A percentile compares a stretch with the other conserved stretches of the same genome.
These are phyloP conservation scores for Stentor coeruleus DNA, from an alignment of 73 alveolate genomes.

Conservation along the genomic window DNA sequence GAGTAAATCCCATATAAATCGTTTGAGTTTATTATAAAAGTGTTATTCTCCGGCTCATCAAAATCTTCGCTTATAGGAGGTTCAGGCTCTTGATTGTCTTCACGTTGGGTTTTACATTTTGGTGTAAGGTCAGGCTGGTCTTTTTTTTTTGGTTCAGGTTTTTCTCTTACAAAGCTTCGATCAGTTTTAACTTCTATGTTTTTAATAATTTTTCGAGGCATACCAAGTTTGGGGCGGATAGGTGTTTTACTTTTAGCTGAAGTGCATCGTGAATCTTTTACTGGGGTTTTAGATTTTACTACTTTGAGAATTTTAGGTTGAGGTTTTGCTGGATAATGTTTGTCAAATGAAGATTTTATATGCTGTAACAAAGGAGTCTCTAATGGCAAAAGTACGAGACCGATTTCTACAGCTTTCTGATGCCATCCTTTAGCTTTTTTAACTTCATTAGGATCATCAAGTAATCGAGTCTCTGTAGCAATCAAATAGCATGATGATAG, in stretches of 20 bases:
- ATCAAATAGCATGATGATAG: constrained; percentile 81
- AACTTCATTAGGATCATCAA: constrained; percentile 47
- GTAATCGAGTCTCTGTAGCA: constrained; percentile 83
- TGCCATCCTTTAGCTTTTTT: constrained; percentile 76
- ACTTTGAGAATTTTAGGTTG: not conserved
- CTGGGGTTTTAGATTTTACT: not conserved
- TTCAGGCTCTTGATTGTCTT: not conserved
- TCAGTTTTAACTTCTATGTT: not conserved
- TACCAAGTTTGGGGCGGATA: not conserved
- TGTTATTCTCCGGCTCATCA: not conserved
- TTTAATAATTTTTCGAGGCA: not conserved
- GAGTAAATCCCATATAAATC: not conserved
- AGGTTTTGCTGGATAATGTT: constrained; percentile 9
- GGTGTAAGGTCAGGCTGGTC: not conserved
- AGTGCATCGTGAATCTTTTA: not conserved
- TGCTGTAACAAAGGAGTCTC: constrained; percentile 8
- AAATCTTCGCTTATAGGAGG: not conserved
- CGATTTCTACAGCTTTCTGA: constrained; percentile 81
- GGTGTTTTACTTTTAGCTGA: not conserved
- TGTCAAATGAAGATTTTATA: not conserved
- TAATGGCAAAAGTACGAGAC: constrained; percentile 54
- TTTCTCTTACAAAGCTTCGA: not conserved
- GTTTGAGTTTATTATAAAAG: not conserved
- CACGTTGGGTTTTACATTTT: not conserved
- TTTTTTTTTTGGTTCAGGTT: not conserved